Evolutionary conservation across 768 basidiomycete genomes (phyloP).

Genomic region (Tremella yokohamensis): DNA sequence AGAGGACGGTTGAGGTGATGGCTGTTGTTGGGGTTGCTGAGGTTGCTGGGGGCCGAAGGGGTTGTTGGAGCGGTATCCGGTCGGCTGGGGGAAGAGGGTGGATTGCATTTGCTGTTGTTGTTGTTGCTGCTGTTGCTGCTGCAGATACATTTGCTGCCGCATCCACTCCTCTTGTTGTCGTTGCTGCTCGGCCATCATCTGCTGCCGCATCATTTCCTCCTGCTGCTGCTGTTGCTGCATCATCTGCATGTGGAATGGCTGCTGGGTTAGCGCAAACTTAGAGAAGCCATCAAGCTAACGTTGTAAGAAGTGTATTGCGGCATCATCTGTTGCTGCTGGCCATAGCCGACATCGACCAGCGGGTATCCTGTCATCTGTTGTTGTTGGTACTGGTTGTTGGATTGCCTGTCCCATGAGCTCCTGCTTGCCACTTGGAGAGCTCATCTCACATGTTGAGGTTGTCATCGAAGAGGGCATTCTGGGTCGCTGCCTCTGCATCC

Average conservation of each 20-base stretch:
- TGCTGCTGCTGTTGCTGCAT: constrained; percentile 72
- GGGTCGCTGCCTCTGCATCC: constrained; percentile 70
- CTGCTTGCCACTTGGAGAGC: constrained; percentile 8
- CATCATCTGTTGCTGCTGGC: constrained; percentile 71
- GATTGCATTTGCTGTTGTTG: constrained; percentile 44
- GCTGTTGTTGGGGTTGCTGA: constrained; percentile 38
- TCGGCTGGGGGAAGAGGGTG: constrained; percentile 51
- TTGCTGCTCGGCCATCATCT: constrained; percentile 53
- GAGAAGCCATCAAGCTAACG: constrained; percentile 53
- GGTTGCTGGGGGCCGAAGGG: constrained; percentile 67
- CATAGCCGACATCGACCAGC: constrained; percentile 45
- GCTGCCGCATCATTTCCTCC: constrained; percentile 54
- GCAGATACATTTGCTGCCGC: constrained; percentile 39
- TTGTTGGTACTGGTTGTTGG: constrained; percentile 38
- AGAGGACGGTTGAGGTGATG: constrained; percentile 52
- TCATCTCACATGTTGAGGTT: constrained; percentile 67
- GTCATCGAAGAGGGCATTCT: constrained; percentile 78
- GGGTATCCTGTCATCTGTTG: constrained; percentile 52
- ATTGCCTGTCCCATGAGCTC: background rate
- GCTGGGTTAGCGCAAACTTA: constrained; percentile 8
- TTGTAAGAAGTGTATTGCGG: constrained; percentile 92
- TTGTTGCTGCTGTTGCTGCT: constrained; percentile 31
- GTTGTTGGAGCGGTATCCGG: constrained; percentile 76
- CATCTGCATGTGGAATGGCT: constrained; percentile 67
- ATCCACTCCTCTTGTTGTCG: constrained; percentile 51